Conservation (phyloP, 1,284 basidiomycete species). For the Leucoagaricus sp. region DNA sequence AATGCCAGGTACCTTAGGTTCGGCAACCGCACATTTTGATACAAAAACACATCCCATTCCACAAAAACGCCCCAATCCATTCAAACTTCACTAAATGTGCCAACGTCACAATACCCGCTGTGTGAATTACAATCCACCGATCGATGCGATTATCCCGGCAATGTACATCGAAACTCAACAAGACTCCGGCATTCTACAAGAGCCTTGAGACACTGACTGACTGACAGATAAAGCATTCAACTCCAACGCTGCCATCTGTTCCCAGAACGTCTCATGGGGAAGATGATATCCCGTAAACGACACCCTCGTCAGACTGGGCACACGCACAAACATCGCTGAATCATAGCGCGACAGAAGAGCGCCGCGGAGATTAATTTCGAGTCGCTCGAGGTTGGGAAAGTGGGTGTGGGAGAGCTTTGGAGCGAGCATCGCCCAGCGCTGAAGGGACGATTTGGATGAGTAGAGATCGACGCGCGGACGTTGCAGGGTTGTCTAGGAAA, state of each 20-base stretch:
- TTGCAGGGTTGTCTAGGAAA: background rate
- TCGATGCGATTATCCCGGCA: background rate
- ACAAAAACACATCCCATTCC: slow-evolving; percentile 5
- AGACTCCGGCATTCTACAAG: slow-evolving; percentile 4
- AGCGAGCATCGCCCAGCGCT: slow-evolving; percentile 10
- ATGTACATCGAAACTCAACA: background rate
- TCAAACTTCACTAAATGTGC: background rate
- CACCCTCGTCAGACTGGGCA: background rate
- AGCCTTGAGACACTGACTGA: slow-evolving; percentile 2
- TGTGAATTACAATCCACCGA: background rate
- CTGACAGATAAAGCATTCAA: background rate
- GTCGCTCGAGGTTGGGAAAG: slow-evolving; percentile 1
- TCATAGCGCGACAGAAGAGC: background rate
- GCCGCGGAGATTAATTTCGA: background rate
- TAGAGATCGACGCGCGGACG: background rate
- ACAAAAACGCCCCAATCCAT: background rate
- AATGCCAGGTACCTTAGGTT: background rate
- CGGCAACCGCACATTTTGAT: background rate
- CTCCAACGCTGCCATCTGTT: slow-evolving; percentile 5
- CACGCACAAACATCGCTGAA: background rate
- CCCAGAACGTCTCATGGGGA: slow-evolving; percentile 6
- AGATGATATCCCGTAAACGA: slow-evolving; percentile 1
- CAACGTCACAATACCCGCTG: background rate
- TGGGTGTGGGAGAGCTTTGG: slow-evolving; percentile 2
- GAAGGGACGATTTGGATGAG: slow-evolving; percentile 10